Base-by-base conservation (phyloP, 108 stramenopile species). In the Licmophora abbreviata region DNA sequence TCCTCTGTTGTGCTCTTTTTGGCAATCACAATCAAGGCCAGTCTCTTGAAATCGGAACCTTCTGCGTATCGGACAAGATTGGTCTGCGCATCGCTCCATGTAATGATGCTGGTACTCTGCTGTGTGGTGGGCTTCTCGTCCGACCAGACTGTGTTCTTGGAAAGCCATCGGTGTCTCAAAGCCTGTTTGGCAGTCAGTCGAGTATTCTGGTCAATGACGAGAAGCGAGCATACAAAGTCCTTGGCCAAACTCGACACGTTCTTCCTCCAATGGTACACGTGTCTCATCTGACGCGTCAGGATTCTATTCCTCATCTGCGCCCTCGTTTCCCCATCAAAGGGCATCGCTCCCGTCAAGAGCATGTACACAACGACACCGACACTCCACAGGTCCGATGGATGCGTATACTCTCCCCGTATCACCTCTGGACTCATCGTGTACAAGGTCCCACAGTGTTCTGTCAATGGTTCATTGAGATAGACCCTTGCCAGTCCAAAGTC, bases 401-500 rank as follows among this genome's bases (percentile, higher is more conserved):
- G 32, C 5, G 80, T 81, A 51, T 95, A 90, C 12, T 53, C 51
- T 10, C 86, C 89, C 22, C 77, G 57, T 10, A 88, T 32, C 4
- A 87, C 85, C 44, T 92, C 76, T 1, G 90, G 90, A 1, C 75
- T 61, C 81, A 92, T 89, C 30, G 76, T 75, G 51, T 89, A 89
- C 36, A 82, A 56, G 22, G 85, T 86, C 11, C 85, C 85, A 12
- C 77, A 75, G 14, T 68, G 64, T 44, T 85, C 83, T 17, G 65
- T 72, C 22, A 83, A 52, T 1, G 61, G n/a, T 5, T 45, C 36
- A 9, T 48, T 34, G 29, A 45, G 26, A 42, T 61, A 77, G 46
- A 71, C 68, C 32, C 78, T 83, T 24, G 71, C 68, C 46, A 94
- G 56, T 15, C 96, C 94, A 69, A 95, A 97, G 54, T 97, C 95